Evolutionary conservation across 768 basidiomycete genomes (phyloP), one percentile per base, ranked within the genome.

Genomic region (Guyanaporus albipodus): DNA sequence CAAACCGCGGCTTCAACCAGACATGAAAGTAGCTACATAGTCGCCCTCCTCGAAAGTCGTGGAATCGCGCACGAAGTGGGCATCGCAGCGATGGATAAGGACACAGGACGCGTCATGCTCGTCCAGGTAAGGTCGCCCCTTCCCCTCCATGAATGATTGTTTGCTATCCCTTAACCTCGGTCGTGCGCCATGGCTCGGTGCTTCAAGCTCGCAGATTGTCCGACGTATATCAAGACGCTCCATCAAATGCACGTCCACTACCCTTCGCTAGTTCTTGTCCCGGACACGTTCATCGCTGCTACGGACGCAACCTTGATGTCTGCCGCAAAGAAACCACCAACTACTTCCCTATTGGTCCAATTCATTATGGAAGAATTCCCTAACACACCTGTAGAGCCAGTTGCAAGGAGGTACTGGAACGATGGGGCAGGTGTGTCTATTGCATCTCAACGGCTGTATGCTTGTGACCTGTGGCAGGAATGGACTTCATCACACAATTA

Each of bases 151-250:
- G 31, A 29, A 24, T 37, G 47, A 44, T 31, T 18, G 6, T 32
- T 28, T n/a, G 27, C 37, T 42, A 10, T 46, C 18, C 29, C 41
- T 42, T 37, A 38, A 52, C 18, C 32, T 35, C 29, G 8, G 11
- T 10, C 18, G 10, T 32, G 12, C 10, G 11, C 29, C 22, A 24
- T 15, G 23, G 5, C 8, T 18, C 8, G 36, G 4, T 18, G 8
- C 12, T 34, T 27, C 15, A 48, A 94, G 89, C 74, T 91, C 24
- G 80, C 85, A 28, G 93, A 96, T 60, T 85, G 85, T 48, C 82
- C 88, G 46, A 92, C 91, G 12, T 94, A 91, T 53, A 83, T 91
- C 49, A 92, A 92, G 64, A 88, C 89, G 0, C 66, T 92, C 17
- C 87, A 91, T 58, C 89, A 91, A 52, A 82, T 91, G 80, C 82